Evolutionary conservation across 2,329 filamentous ascomycete species (phyloP), one percentile per base, ranked within the genome.

Genomic region (Botrytis deweyae): DNA sequence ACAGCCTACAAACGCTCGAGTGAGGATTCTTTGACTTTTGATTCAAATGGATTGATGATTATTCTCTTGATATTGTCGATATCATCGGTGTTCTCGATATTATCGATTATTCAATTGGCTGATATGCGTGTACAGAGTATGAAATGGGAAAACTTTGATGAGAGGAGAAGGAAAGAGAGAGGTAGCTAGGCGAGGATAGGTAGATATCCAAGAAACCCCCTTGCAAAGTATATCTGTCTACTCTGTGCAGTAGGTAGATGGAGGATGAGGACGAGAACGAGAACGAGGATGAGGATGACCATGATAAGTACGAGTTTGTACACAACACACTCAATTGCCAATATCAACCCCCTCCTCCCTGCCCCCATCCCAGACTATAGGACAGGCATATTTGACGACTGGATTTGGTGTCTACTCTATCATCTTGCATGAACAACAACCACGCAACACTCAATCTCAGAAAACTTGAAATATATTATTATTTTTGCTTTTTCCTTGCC

Each of bases 11-110:
- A 36, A 25, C 65, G 33, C 46, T 40, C 46, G 65, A 67, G 46
- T 67, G 65, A 55, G 46, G 65, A 67, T 67, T 52, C 44, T 67
- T 67, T 25, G 33, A 42, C 49, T 64, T 64, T 25, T 67, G 65
- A 67, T 55, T 55, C 65, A 67, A 16, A 67, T 20, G 5, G 36
- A 55, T 38, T 18, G 3, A 55, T 55, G 16, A 55, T n/a, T n/a
- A n/a, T n/a, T n/a, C 25, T 55, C 49, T n/a, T n/a, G 49, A n/a
- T 55, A 7, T 55, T n/a, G 49, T 55, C 49, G 25, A n/a, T 55
- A 55, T 55, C 25, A n/a, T 55, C 12, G 49, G 14, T 3, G 6
- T 55, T 55, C 25, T 55, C 49, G 49, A 55, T n/a, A n/a, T 55
- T n/a, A 14, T 55, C 25, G 25, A 55, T n/a, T 12, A 5, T 22